Evolutionary conservation across 2,329 filamentous ascomycete species (phyloP), one percentile per base, ranked within the genome.

Genomic region (Talaromyces amestolkiae): DNA sequence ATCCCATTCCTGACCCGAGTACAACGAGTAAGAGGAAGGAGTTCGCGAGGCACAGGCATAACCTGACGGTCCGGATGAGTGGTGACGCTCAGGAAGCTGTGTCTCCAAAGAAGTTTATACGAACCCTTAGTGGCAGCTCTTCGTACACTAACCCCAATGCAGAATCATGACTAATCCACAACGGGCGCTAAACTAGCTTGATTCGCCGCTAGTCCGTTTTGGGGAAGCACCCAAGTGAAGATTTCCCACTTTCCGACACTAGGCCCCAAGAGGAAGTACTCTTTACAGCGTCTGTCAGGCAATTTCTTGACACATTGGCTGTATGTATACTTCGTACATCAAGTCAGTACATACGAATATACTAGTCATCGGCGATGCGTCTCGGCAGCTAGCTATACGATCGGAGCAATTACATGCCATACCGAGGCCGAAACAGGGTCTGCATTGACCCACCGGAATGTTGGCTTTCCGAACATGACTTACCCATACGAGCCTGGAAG

Each of bases 101-200:
- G 22, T 13, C 47, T 2, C 33, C 10, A 22, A 22, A 22, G 43
- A 6, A 7, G 15, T 37, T 24, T 59, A 59, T 43, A 59, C 56
- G 56, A 59, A 31, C 4, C 19, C 1, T 37, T 5, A 5, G 31
- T 3, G 51, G 22, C 27, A 31, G 11, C 31, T 54, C 56, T 22
- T 59, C 56, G 56, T 59, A 59, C 56, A 59, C 56, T 45, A 56
- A 56, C 53, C 53, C 53, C 53, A 6, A 56, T 37, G 5, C 11
- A 11, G 53, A 17, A 15, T 13, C 1, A 0, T 56, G n/a, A 56
- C 53, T 17, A 22, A 37, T 24, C 51, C 53, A 22, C 31, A 37
- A 37, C 51, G 51, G 51, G 31, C 51, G 51, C 51, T 56, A 37
- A 56, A 11, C 17, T 11, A 31, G 6, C 33, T 37, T 19, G 2